Evolutionary conservation across 208 protist species (phyloP).

Genomic region (Wallacemonas sp.): DNA sequence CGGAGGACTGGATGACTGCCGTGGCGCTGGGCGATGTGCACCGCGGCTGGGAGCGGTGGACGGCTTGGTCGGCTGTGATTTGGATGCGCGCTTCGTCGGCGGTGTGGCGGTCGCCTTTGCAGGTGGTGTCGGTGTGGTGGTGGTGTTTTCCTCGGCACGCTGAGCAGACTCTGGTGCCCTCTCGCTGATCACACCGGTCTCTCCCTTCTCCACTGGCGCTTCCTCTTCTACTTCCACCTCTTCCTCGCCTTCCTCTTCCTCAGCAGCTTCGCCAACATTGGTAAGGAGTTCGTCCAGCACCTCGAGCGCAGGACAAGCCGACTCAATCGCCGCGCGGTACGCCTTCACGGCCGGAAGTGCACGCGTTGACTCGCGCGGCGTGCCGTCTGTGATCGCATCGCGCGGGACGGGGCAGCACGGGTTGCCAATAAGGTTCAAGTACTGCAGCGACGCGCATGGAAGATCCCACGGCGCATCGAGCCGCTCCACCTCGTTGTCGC

Average conservation of each 20-base stretch:
- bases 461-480: conserved; percentile 44
- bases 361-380: background rate
- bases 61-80: background rate
- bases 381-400: background rate
- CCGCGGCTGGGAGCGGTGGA: background rate
- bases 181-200: conserved; percentile 6
- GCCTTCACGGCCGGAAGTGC: background rate
- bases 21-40: background rate
- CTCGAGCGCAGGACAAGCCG: conserved; percentile 39
- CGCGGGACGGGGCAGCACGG: conserved; percentile 32
- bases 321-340: conserved; percentile 8
- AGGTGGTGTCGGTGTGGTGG: background rate
- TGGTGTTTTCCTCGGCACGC: background rate
- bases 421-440: conserved; percentile 59
- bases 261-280: conserved; percentile 13
- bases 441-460: conserved; percentile 45
- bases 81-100: background rate
- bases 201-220: background rate
- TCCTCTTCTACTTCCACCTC: background rate
- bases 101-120: background rate
- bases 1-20: background rate
- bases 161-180: background rate
- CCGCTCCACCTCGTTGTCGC: conserved; percentile 48
- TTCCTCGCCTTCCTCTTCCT: conserved; percentile 19
- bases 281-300: conserved; percentile 47